These are phyloP conservation scores for Borealophlyctis nickersoniae DNA, from an alignment of 192 early-diverging fungal genomes.

Conservation along the genomic window DNA sequence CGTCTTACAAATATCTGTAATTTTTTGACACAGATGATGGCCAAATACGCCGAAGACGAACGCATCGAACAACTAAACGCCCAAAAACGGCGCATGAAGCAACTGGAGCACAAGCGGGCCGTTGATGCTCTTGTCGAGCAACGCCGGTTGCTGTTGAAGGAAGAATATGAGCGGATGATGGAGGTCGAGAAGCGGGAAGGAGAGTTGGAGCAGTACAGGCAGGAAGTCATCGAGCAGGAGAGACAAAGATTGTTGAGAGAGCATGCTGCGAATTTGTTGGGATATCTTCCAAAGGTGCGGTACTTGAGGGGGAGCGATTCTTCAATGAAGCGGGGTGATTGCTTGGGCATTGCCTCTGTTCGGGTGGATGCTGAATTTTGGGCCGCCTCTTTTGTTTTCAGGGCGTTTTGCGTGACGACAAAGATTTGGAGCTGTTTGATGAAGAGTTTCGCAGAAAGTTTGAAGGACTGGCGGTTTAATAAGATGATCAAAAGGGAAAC, in stretches of 20 bases:
- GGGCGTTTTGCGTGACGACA: constrained; percentile 59
- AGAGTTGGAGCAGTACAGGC: constrained; percentile 47
- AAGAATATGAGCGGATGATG: constrained; percentile 32
- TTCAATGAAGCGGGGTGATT: not conserved
- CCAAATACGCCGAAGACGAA: constrained; percentile 58
- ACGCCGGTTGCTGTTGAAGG: constrained; percentile 33
- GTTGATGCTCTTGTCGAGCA: constrained; percentile 57
- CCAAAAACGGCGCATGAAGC: constrained; percentile 52
- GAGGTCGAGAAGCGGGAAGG: constrained; percentile 36
- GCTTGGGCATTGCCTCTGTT: not conserved
- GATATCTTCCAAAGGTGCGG: constrained; percentile 56
- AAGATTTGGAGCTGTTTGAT: constrained; percentile 60
- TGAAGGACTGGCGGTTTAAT: constrained; percentile 21
- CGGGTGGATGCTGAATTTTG: not conserved
- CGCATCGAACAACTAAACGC: constrained; percentile 54
- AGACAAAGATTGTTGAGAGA: constrained; percentile 57
- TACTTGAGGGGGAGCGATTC: not conserved
- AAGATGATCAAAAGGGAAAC: no score
- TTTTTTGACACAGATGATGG: constrained; percentile 54
- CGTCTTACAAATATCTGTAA: no score
- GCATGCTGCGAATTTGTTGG: constrained; percentile 54
- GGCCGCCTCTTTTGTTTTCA: constrained; percentile 20
- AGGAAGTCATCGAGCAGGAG: constrained; percentile 59
- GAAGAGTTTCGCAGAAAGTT: constrained; percentile 52
- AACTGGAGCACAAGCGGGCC: constrained; percentile 56